These are phyloP conservation scores for Boechera divaricarpa DNA, from an alignment of 345 rosid species.

Conservation along the genomic window DNA sequence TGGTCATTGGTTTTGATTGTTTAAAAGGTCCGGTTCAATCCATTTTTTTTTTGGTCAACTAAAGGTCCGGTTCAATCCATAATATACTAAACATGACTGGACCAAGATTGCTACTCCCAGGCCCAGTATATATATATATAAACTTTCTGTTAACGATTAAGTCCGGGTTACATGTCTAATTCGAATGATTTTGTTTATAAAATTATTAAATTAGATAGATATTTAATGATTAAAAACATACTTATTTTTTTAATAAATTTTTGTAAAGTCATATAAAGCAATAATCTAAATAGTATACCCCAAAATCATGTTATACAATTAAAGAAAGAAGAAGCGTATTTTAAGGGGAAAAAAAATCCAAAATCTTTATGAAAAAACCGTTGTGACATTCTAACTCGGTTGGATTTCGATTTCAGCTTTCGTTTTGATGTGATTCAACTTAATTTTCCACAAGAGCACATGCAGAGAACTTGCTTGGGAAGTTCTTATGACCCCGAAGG, in stretches of 20 bases:
- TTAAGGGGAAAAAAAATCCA: too few relatives aligned
- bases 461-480: conserved; percentile 24
- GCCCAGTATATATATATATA: neutral
- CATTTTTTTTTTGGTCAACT: neutral
- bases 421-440: neutral
- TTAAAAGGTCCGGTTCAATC: neutral
- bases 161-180: neutral
- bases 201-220: neutral
- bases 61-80: neutral
- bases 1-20: neutral
- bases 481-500: conserved; percentile 18
- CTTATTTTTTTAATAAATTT: too few relatives aligned
- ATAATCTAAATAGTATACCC: neutral
- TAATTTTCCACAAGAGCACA: neutral
- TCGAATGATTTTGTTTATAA: neutral
- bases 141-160: too few relatives aligned
- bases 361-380: neutral
- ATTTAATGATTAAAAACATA: neutral
- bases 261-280: neutral
- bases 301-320: neutral
- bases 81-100: neutral
- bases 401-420: neutral
- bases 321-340: neutral
- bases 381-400: neutral
- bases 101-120: neutral